Percentiles rank a stretch among this genome's conserved stretches.
Conservation (phyloP, 2,329 filamentous ascomycete species). For the Fusarium dimerum region DNA sequence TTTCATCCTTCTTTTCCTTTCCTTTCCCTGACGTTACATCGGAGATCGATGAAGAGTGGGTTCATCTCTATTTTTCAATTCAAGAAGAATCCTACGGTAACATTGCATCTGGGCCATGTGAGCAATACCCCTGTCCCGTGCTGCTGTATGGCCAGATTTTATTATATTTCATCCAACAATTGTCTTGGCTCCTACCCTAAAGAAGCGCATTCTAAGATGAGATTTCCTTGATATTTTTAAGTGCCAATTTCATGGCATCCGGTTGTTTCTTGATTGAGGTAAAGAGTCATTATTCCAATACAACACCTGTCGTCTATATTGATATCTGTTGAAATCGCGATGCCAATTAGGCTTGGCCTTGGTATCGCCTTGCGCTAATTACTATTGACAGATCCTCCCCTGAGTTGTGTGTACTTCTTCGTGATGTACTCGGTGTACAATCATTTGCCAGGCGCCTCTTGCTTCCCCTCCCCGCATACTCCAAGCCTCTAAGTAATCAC, state of each 20-base stretch:
- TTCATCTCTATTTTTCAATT: neutral
- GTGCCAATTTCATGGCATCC: neutral
- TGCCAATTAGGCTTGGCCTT: neutral
- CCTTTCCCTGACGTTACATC: neutral
- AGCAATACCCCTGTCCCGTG: neutral
- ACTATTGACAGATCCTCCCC: no score
- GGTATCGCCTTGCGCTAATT: no score
- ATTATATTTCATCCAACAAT: neutral
- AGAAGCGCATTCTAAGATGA: neutral
- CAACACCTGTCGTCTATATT: neutral
- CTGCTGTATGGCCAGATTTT: constrained; percentile 1
- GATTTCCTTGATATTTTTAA: neutral
- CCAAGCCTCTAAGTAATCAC: no score
- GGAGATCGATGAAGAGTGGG: neutral
- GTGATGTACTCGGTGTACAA: no score
- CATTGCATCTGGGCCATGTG: neutral
- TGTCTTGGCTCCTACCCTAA: constrained; percentile 16
- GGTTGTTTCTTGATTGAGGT: constrained; percentile 4
- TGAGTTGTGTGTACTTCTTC: no score
- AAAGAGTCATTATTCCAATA: neutral
- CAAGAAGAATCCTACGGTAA: neutral
- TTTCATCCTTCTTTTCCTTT: neutral
- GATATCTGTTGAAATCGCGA: neutral
- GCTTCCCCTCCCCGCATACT: no score
- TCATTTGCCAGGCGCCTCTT: no score